Conservation (phyloP, 768 basidiomycete genomes). For the Psilocybe tampanensis region DNA sequence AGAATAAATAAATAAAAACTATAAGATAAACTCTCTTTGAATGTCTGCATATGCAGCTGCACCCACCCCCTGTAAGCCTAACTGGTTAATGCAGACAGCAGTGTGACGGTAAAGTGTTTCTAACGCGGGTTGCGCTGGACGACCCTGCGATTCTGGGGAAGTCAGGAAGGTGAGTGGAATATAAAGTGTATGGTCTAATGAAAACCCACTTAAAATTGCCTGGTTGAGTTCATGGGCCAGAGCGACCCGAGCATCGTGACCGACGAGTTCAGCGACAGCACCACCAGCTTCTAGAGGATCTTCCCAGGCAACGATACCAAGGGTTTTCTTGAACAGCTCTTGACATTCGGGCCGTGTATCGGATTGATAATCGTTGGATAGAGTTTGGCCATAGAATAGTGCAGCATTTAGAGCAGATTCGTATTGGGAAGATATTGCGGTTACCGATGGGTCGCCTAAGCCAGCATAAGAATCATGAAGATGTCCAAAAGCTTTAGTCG, state of each 20-base stretch:
- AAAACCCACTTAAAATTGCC: constrained; percentile 73
- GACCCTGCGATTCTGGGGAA: constrained; percentile 72
- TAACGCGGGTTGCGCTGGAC: constrained; percentile 68
- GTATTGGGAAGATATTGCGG: constrained; percentile 37
- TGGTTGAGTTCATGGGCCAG: constrained; percentile 80
- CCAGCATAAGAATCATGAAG: constrained; percentile 4
- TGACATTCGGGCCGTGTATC: constrained; percentile 67
- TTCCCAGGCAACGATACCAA: constrained; percentile 79
- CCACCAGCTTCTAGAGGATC: constrained; percentile 72
- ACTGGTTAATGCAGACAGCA: constrained; percentile 64
- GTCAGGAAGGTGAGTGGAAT: constrained; percentile 4
- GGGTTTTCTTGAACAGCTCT: constrained; percentile 70
- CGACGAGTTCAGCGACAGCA: constrained; percentile 65
- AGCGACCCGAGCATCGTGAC: constrained; percentile 62
- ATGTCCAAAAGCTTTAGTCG: constrained; percentile 21
- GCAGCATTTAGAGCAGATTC: constrained; percentile 65
- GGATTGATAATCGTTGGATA: constrained; percentile 69
- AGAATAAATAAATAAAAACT: neutral
- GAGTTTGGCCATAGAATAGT: constrained; percentile 71
- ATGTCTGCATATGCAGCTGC: constrained; percentile 83
- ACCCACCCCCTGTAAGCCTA: constrained; percentile 73
- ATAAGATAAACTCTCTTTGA: constrained; percentile 69
- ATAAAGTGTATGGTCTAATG: neutral
- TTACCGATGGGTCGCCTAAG: neutral
- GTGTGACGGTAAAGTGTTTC: constrained; percentile 82